These are phyloP conservation scores for Hymenoscyphus fraxineus DNA, from an alignment of 2,329 filamentous ascomycete species.

Conservation along the genomic window DNA sequence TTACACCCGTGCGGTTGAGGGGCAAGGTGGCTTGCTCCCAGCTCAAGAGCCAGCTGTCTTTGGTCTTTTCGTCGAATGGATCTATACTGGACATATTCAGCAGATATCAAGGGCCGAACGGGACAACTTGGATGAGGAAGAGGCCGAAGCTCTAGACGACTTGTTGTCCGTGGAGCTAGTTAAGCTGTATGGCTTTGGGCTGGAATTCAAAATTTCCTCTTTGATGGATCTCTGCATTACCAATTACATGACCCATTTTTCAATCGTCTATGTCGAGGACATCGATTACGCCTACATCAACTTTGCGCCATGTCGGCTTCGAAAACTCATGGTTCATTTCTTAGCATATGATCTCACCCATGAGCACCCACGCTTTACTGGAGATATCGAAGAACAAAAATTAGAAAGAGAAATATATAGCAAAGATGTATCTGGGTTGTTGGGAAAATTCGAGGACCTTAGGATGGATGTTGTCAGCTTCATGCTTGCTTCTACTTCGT, in stretches of 20 bases:
- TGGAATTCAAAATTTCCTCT: neutral
- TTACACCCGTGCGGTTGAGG: constrained; percentile 11
- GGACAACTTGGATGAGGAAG: too few species aligned
- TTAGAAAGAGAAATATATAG: neutral
- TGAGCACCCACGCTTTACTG: neutral
- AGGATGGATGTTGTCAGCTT: neutral
- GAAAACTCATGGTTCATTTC: neutral
- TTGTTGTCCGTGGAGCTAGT: neutral
- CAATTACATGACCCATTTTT: neutral
- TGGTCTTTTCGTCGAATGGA: constrained; percentile 1
- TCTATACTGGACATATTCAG: neutral
- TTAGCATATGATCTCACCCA: neutral
- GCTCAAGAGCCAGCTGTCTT: constrained; percentile 4
- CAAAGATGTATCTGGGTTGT: neutral
- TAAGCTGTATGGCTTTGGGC: neutral
- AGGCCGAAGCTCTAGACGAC: too few species aligned
- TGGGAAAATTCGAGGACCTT: neutral
- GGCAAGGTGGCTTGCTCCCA: neutral
- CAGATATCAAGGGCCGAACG: neutral
- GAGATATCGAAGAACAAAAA: neutral
- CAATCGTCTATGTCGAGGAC: neutral
- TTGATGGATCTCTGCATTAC: neutral
- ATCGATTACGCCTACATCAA: neutral
- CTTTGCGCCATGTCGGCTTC: neutral
- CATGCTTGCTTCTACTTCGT: neutral